Percentiles rank a stretch among this genome's conserved stretches.
Conservation (phyloP, 805 yeast genomes). For the Komagataella populi region DNA sequence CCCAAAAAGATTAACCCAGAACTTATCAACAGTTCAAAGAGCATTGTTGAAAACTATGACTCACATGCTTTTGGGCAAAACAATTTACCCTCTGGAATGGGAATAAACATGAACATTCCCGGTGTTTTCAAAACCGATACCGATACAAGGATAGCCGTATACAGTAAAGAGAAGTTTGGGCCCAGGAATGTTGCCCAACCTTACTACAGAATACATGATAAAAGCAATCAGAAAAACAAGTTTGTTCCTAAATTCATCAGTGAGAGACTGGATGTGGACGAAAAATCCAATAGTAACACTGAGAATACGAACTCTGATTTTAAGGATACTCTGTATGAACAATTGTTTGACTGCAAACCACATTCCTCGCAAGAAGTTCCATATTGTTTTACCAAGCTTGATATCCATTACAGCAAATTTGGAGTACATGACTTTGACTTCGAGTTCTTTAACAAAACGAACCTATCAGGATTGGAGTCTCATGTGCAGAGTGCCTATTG, state of each 20-base stretch:
- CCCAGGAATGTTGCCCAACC: constrained; percentile 33
- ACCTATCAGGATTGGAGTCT: constrained; percentile 76
- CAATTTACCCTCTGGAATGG: not conserved
- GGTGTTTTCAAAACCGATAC: constrained; percentile 16
- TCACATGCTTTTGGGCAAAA: not conserved
- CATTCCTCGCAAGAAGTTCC: constrained; percentile 35
- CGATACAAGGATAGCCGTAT: constrained; percentile 22
- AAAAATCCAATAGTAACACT: constrained; percentile 6
- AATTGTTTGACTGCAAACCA: constrained; percentile 18
- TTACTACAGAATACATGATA: constrained; percentile 24
- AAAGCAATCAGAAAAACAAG: constrained; percentile 11
- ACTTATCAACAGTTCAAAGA: constrained; percentile 23
- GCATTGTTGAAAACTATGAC: not conserved
- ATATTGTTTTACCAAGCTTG: constrained; percentile 59
- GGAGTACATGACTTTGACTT: constrained; percentile 95
- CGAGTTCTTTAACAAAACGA: constrained; percentile 63
- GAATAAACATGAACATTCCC: constrained; percentile 10
- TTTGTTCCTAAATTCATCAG: constrained; percentile 44
- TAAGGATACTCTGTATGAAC: constrained; percentile 2
- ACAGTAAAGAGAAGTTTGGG: constrained; percentile 45
- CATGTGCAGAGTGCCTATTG: constrained; percentile 69
- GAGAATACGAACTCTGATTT: constrained; percentile 1
- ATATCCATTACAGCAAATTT: constrained; percentile 72
- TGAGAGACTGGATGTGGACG: constrained; percentile 26
- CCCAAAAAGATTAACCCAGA: constrained; percentile 39